Conservation (phyloP, 805 yeast species). For the Yarrowia sp. region DNA sequence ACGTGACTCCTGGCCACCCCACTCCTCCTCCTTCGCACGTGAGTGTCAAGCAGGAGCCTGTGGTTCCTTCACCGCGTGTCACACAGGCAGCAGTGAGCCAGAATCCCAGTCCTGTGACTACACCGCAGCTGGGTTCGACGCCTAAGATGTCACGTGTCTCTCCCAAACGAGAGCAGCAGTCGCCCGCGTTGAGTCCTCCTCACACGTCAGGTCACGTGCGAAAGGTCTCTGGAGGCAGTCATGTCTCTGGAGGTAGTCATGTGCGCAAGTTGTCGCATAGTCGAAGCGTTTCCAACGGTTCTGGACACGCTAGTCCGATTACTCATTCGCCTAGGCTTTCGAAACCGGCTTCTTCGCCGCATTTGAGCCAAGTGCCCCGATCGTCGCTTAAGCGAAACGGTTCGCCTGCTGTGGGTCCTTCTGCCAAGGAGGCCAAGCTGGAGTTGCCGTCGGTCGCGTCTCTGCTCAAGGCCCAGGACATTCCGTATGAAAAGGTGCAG, state of each 20-base stretch:
- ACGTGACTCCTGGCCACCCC: neutral
- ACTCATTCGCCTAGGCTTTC: neutral
- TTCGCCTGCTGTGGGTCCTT: neutral
- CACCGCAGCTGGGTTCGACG: neutral
- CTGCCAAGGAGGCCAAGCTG: conserved; percentile 1
- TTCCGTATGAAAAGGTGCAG: conserved; percentile 32
- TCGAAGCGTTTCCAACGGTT: no score
- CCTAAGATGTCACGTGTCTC: neutral
- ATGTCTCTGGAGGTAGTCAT: no score
- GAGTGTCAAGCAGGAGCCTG: neutral
- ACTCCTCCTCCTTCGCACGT: neutral
- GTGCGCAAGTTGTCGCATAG: neutral
- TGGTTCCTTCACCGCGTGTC: neutral
- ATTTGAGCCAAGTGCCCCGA: neutral
- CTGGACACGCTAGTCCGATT: neutral
- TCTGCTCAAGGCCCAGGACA: conserved; percentile 29
- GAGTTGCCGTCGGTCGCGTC: conserved; percentile 15
- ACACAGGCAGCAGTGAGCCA: neutral
- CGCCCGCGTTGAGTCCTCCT: neutral
- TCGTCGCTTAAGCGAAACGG: neutral
- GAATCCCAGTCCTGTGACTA: conserved; percentile 5
- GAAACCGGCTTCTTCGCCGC: neutral
- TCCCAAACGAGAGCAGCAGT: neutral
- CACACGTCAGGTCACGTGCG: neutral
- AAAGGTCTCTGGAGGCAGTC: neutral